These are phyloP conservation scores for Trametes cingulata DNA, from an alignment of 768 basidiomycete species.

Conservation along the genomic window DNA sequence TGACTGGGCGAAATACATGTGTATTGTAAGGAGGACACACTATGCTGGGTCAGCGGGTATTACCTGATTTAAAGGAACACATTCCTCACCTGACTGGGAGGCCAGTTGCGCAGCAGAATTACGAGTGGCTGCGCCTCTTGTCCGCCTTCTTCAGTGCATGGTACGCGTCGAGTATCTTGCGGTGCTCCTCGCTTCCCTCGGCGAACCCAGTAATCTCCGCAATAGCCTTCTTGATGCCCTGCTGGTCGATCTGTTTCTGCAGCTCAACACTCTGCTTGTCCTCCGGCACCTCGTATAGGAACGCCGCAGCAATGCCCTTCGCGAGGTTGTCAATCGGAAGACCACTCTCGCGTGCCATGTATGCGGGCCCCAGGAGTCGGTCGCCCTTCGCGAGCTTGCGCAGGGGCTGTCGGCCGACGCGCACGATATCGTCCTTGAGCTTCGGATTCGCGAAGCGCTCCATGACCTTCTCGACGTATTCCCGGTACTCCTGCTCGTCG, in stretches of 20 bases:
- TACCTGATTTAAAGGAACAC: no score
- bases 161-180: conserved; percentile 27
- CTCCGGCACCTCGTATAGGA: conserved; percentile 34
- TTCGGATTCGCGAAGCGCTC: conserved; percentile 37
- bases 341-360: conserved; percentile 36
- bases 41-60: no score
- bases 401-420: conserved; percentile 42
- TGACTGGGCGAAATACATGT: no score
- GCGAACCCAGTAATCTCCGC: conserved; percentile 34
- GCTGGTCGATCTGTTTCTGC: conserved; percentile 27
- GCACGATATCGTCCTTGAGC: conserved; percentile 38
- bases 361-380: conserved; percentile 38
- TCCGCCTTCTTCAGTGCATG: conserved; percentile 18
- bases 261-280: conserved; percentile 38
- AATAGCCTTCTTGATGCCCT: conserved; percentile 33
- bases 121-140: neutral
- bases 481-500: conserved; percentile 25
- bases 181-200: conserved; percentile 24
- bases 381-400: conserved; percentile 40
- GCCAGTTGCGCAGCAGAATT: neutral
- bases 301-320: conserved; percentile 39
- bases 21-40: no score
- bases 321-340: conserved; percentile 35
- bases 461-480: conserved; percentile 38
- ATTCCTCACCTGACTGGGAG: no score